Evolutionary conservation across 1,284 basidiomycete species (phyloP), one percentile per base, ranked within the genome.

Genomic region (Cryptococcus depauperatus): DNA sequence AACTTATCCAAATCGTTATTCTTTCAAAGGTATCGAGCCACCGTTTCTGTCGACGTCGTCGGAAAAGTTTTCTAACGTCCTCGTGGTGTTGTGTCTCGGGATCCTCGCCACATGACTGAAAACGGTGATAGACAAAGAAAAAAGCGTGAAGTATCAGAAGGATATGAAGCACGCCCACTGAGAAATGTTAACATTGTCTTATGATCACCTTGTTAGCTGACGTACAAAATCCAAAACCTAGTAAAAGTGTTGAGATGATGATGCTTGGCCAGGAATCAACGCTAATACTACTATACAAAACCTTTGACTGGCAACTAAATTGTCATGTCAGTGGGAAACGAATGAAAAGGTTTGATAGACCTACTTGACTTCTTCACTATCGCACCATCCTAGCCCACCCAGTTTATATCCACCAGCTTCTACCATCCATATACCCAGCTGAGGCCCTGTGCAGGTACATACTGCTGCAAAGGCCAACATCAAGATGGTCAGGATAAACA

Each of bases 381-480:
- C 35, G 39, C 50, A 51, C 22, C 35, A 42, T 23, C 52, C 52
- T 35, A 40, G 40, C 9, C 41, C 47, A 0, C 52, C 52, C 46
- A 41, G 49, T 19, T 38, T 41, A 10, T n/a, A 30, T 18, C 28
- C 39, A 7, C 25, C 41, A 4, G 33, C 37, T n/a, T 49, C 29
- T 11, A 50, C 25, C 14, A 35, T 28, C 41, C 41, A 54, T 9
- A 47, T 16, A 9, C 44, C 44, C 19, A 47, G 1, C 30, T 41
- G 5, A 14, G 47, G 45, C 11, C 56, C 56, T 5, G 48, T 53
- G 7, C 23, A 11, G 4, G 43, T 46, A 6, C 47, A 41, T 14
- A 40, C 27, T 22, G 47, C 29, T 29, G 37, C 51, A 13, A 35
- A 40, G 1, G 35, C 6, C 14, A 37, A n/a, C 32, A 52, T 44